Base-by-base conservation (phyloP, 768 basidiomycete genomes). In the Russula olivacea region DNA sequence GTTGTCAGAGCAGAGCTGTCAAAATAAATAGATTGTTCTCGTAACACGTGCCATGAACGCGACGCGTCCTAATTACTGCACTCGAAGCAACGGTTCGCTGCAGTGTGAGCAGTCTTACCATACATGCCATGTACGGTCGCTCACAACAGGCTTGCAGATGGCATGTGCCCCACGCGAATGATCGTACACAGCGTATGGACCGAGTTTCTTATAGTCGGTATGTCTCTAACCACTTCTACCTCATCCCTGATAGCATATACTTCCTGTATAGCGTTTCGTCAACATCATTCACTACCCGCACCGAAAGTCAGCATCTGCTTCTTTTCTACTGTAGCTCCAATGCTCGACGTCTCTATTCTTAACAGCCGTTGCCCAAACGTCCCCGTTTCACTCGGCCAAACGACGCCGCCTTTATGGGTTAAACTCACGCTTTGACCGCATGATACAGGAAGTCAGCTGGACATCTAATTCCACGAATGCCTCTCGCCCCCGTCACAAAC, bases 341-440 rank as follows among this genome's bases (percentile, higher is more conserved):
- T 17, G 11, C 49, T 41, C 50, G 7, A 28, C 17, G 21, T 54
- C 12, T 21, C 21, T 23, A 21, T 12, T 23, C 17, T 9, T 10
- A 19, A 38, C 30, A 63, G 65, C 53, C 15, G 5, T 32, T 40
- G 15, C 47, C 32, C 32, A 56, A n/a, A n/a, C 52, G 9, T 32
- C 36, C 14, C 41, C 28, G 28, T 38, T 36, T 28, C 58, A 47
- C 19, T 66, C 69, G 34, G 58, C 69, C n/a, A 88, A 84, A 66
- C 80, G 83, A 21, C 78, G 77, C 28, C 81, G 75, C 67, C 74
- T 73, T n/a, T 71, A 68, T 41, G 79, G 79, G 9, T 72, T 85
- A 54, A 89, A 89, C 66, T 71, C 78, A 38, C 80, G 81, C 43
- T 87, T 83, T 67, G 87, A 89, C 71, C 77, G 77, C 49, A 89